Percentiles rank a stretch among this genome's conserved stretches.
These are phyloP conservation scores for Pachysandra terminalis DNA, from an alignment of 164 flowering plant genomes.

Conservation along the genomic window DNA sequence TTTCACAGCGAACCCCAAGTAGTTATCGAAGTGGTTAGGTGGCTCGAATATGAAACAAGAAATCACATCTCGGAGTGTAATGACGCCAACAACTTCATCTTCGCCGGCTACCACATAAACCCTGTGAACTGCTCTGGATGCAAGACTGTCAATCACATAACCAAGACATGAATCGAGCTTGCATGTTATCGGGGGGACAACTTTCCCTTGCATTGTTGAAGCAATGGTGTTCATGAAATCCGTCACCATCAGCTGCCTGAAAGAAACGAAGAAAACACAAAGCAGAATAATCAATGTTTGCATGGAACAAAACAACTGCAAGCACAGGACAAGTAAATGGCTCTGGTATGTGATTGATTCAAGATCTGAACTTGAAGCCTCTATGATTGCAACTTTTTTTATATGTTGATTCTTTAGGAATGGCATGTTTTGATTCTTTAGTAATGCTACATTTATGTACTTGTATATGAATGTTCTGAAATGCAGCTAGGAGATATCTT, in stretches of 20 bases:
- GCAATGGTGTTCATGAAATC: conserved; percentile 56
- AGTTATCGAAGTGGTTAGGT: conserved; percentile 55
- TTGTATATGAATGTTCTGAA: too few species aligned
- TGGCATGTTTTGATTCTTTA: too few species aligned
- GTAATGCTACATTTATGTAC: too few species aligned
- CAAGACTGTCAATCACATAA: conserved; percentile 58
- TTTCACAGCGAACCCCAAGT: conserved; percentile 46
- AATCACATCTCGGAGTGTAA: conserved; percentile 87
- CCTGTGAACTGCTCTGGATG: conserved; percentile 67
- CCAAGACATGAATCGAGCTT: conserved; percentile 49
- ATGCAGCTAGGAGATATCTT: too few species aligned
- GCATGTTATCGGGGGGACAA: conserved; percentile 65
- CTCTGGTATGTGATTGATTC: background rate
- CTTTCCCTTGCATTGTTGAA: conserved; percentile 33
- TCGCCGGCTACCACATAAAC: conserved; percentile 54
- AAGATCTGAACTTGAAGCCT: too few species aligned
- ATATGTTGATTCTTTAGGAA: too few species aligned
- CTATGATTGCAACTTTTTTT: too few species aligned
- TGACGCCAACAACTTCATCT: conserved; percentile 59
- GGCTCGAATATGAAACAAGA: conserved; percentile 89
- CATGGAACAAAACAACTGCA: background rate
- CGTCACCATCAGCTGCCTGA: conserved; percentile 72
- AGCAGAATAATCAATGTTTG: background rate
- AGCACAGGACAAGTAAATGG: background rate
- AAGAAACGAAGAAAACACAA: conserved; percentile 2